phyloP scores from a whole-genome alignment of 139 green algal genomes.

The Chara braunii region DNA sequence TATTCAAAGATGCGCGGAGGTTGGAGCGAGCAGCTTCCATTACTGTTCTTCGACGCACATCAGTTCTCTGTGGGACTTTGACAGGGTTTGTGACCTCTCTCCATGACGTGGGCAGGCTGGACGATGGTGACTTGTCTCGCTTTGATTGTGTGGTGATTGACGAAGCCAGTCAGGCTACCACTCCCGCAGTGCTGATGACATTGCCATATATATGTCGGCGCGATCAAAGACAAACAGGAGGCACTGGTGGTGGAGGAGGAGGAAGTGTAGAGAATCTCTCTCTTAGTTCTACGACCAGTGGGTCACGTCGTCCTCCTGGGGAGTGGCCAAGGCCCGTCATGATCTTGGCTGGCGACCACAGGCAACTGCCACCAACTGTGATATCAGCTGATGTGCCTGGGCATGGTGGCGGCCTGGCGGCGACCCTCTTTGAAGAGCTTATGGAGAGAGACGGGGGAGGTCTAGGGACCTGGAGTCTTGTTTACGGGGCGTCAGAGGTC shows the following conservation, averaged over 20 bases:
- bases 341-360: conserved; percentile 30
- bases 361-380: conserved; percentile 30
- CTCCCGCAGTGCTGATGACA: conserved; percentile 25
- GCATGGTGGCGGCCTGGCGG: conserved; percentile 8
- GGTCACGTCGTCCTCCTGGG: too few species aligned
- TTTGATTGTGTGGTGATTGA: conserved; percentile 33
- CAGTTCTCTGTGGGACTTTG: conserved; percentile 28
- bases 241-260: background rate
- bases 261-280: background rate
- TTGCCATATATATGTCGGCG: conserved; percentile 14
- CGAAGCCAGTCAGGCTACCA: conserved; percentile 31
- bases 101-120: background rate
- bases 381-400: conserved; percentile 1
- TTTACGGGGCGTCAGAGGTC: too few species aligned
- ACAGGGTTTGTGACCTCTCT: conserved; percentile 23
- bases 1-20: conserved; percentile 33
- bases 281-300: too few species aligned
- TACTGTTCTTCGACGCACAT: conserved; percentile 6
- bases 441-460: conserved; percentile 32
- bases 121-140: background rate
- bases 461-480: too few species aligned
- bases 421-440: conserved; percentile 34
- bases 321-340: background rate
- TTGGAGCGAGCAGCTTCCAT: conserved; percentile 7
- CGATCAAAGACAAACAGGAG: background rate